Evolutionary conservation across 2,329 filamentous ascomycete species (phyloP).

Genomic region (Xylariaceae sp.): DNA sequence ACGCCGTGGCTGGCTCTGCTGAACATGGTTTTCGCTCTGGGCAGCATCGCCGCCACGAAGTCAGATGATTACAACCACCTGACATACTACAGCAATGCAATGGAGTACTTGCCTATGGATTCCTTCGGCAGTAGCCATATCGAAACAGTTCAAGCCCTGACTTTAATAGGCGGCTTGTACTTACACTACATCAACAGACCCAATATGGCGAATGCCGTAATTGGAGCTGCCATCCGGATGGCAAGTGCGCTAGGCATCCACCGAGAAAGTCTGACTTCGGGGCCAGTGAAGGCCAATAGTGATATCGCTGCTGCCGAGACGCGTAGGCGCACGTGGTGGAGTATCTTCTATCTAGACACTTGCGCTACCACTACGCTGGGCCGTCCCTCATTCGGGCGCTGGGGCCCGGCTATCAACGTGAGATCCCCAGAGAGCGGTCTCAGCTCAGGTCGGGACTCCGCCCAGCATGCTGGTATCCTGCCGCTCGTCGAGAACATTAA

Average conservation of each 20-base stretch:
- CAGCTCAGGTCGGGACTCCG: constrained; percentile 44
- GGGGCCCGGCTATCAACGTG: constrained; percentile 62
- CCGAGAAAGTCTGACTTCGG: constrained; percentile 49
- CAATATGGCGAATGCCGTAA: constrained; percentile 68
- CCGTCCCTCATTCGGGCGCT: constrained; percentile 62
- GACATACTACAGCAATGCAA: constrained; percentile 63
- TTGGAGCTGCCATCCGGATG: constrained; percentile 66
- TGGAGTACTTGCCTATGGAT: constrained; percentile 60
- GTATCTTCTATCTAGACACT: constrained; percentile 65
- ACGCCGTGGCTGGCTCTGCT: constrained; percentile 65
- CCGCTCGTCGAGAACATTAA: constrained; percentile 70
- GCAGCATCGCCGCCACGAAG: constrained; percentile 62
- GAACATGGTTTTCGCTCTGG: constrained; percentile 73
- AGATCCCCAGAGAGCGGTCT: constrained; percentile 52
- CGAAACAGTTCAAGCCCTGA: constrained; percentile 67
- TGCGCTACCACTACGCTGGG: constrained; percentile 69
- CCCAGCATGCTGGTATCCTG: constrained; percentile 59
- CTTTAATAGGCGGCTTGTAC: constrained; percentile 69
- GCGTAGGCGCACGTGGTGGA: constrained; percentile 68
- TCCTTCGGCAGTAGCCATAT: constrained; percentile 64
- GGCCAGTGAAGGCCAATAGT: constrained; percentile 33
- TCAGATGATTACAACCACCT: constrained; percentile 62
- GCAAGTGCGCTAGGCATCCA: constrained; percentile 69
- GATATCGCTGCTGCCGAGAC: constrained; percentile 53
- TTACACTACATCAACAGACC: constrained; percentile 73